Conservation (phyloP, 2,329 filamentous ascomycete genomes). For the Blastomyces parvus region DNA sequence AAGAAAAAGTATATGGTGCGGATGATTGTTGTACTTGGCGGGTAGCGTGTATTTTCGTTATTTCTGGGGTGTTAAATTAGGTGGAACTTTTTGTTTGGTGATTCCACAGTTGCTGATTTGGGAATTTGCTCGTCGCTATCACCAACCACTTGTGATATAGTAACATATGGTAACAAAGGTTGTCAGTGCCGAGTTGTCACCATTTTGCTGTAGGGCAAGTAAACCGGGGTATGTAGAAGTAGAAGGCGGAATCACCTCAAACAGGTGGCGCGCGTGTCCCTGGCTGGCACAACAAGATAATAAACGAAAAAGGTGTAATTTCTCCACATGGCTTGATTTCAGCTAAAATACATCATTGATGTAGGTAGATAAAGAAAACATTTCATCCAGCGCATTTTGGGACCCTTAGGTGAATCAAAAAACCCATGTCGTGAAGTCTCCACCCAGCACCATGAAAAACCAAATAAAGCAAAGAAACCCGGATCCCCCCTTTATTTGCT, state of each 20-base stretch:
- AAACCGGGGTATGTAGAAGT: background rate
- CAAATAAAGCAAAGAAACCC: constrained; percentile 7
- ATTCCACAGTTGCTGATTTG: background rate
- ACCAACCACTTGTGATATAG: background rate
- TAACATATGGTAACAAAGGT: background rate
- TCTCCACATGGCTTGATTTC: constrained; percentile 16
- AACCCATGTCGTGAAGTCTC: constrained; percentile 13
- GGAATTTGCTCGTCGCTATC: background rate
- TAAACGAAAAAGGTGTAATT: constrained; percentile 10
- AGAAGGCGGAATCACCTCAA: background rate
- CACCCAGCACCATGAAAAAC: constrained; percentile 10
- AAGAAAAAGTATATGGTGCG: background rate
- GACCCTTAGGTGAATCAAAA: constrained; percentile 12
- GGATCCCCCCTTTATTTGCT: constrained; percentile 48
- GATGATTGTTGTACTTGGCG: background rate
- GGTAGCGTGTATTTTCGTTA: background rate
- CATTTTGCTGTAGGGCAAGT: background rate
- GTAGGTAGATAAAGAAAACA: constrained; percentile 10
- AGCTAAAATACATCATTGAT: constrained; percentile 18
- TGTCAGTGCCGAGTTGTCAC: background rate
- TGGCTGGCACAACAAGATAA: no score
- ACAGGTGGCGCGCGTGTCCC: background rate
- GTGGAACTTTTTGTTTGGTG: background rate
- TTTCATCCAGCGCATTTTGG: constrained; percentile 15
- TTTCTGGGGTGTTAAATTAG: background rate